Conservation (phyloP, 2,329 filamentous ascomycete genomes). For the Alternaria hordeiaustralica region DNA sequence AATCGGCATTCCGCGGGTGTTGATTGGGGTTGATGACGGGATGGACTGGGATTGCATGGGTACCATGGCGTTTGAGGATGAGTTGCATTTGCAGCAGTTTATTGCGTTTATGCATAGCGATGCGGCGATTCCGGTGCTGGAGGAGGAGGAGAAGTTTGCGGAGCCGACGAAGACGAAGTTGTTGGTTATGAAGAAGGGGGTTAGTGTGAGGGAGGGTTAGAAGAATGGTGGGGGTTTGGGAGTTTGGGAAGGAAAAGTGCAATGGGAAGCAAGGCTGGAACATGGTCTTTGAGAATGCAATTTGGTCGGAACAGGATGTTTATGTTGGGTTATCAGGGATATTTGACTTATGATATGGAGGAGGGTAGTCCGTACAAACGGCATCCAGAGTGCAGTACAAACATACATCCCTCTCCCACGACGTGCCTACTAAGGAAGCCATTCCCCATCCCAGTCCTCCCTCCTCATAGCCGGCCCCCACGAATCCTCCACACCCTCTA, state of each 20-base stretch:
- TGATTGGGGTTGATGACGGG: conserved; percentile 17
- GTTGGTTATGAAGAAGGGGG: conserved; percentile 22
- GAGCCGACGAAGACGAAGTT: conserved; percentile 19
- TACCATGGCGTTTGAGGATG: conserved; percentile 26
- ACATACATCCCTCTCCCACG: neutral
- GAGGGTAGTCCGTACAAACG: neutral
- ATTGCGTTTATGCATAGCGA: conserved; percentile 27
- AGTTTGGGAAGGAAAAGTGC: neutral
- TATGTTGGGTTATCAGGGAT: neutral
- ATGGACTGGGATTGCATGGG: conserved; percentile 29
- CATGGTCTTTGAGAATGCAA: neutral
- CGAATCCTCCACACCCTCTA: neutral
- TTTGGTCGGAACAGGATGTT: neutral
- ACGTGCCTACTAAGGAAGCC: neutral
- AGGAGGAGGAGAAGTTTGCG: conserved; percentile 27
- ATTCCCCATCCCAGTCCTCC: neutral
- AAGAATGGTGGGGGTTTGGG: neutral
- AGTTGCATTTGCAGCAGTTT: conserved; percentile 28
- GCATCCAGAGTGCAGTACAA: neutral
- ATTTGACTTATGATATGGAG: neutral
- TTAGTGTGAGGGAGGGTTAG: neutral
- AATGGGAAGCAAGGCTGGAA: neutral
- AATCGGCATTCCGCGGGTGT: conserved; percentile 11
- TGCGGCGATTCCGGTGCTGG: conserved; percentile 10
- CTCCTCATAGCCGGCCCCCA: neutral